Evolutionary conservation across 306 rosid species (phyloP), one percentile per base, ranked within the genome.

Genomic region (Inga oerstediana): DNA sequence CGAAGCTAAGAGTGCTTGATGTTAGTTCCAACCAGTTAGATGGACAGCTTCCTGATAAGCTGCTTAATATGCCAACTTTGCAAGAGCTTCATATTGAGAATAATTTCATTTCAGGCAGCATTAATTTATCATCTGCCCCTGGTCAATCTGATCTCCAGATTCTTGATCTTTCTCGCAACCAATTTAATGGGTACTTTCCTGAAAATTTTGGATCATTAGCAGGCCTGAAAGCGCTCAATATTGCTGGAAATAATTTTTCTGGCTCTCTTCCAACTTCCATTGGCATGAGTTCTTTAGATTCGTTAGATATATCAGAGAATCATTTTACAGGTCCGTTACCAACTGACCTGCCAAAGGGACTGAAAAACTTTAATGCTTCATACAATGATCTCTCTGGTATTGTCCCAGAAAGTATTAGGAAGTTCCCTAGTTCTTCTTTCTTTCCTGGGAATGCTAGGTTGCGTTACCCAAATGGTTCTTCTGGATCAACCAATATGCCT

Each of bases 241-340:
- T 97, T 78, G 98, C 97, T 37, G 92, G 95, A 84, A 97, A 97
- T 77, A 97, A 90, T 78, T 90, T 97, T 62, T 93, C 91, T 48
- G 99, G 98, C 67, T 97, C 98, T 78, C 92, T 97, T 78, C 99
- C 99, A 44, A 92, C 95, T 39, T 86, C 97, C 41, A 83, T 92
- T 82, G 92, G 77, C 76, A 77, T 97, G 89, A 91, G 88, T 79
- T 81, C 91, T 15, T 79, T 97, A 43, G 87, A 58, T 79, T 78
- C 90, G 9, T 76, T 97, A 44, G 98, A 97, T 85, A 84, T 97
- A 74, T 92, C 99, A 0, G 88, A 87, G 72, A 97, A 97, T 85
- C 91, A 86, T 86, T 97, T 97, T 73, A 89, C 99, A 7, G 98
- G 99, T 49, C 92, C 97, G 75, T 86, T 97, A 65, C 99, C 98